Evolutionary conservation across 2,329 filamentous ascomycete genomes (phyloP).

Genomic region (Huntiella savannae): DNA sequence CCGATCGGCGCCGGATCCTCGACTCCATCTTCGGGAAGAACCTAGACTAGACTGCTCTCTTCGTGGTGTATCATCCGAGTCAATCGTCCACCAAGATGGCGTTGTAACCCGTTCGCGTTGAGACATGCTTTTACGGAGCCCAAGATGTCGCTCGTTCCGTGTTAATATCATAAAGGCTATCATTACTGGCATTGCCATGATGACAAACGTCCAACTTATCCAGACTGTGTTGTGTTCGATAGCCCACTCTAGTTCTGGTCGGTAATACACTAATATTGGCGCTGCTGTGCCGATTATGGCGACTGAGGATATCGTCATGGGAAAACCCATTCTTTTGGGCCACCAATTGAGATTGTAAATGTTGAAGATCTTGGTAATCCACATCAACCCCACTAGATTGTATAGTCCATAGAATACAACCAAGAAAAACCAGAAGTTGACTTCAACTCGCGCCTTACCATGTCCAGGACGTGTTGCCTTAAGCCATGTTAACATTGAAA

Average conservation of each 20-base stretch:
- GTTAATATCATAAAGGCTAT: slow-evolving; percentile 46
- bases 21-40: slow-evolving; percentile 8
- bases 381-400: slow-evolving; percentile 46
- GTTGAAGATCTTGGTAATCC: slow-evolving; percentile 56
- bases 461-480: slow-evolving; percentile 32
- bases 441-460: slow-evolving; percentile 41
- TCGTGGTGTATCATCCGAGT: slow-evolving; percentile 27
- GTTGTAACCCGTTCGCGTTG: slow-evolving; percentile 51
- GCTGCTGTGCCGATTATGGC: slow-evolving; percentile 38
- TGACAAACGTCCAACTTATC: slow-evolving; percentile 51
- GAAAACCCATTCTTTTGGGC: slow-evolving; percentile 44
- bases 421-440: slow-evolving; percentile 56
- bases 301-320: slow-evolving; percentile 42
- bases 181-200: slow-evolving; percentile 49
- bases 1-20: background rate
- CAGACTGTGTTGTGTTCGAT: slow-evolving; percentile 46
- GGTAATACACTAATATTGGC: slow-evolving; percentile 41
- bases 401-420: slow-evolving; percentile 53
- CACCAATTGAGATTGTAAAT: slow-evolving; percentile 55
- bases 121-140: slow-evolving; percentile 39
- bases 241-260: slow-evolving; percentile 31
- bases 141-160: slow-evolving; percentile 42
- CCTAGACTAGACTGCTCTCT: slow-evolving; percentile 21
- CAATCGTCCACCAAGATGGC: slow-evolving; percentile 45
- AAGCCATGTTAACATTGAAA: slow-evolving; percentile 16